Base-by-base conservation (phyloP, 139 green algal species). In the Coelastrella sp. region DNA sequence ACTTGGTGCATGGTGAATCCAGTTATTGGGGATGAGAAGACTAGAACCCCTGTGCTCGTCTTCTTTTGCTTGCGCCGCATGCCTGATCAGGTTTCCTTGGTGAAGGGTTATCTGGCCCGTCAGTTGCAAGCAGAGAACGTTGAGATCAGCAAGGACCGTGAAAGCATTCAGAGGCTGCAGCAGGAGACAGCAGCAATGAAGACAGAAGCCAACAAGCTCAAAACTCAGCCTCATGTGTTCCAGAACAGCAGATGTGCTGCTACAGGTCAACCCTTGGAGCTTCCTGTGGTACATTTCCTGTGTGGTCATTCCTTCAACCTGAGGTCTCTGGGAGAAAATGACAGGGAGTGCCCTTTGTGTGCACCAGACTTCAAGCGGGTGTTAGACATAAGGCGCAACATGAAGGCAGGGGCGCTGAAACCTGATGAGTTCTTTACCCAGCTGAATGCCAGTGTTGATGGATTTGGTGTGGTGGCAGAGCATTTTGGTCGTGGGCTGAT, bases 211-310 rank as follows among this genome's bases (percentile, higher is more conserved):
- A 72, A 83, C 6, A 83, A 92, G 60, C 86, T 98, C 15, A 88
- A 87, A 41, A 94, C 88, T 3, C 79, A 96, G 87, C 90, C 96
- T 1, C 89, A 89, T 40, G 90, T 99, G 7, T 99, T 99, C 82
- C 96, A 99, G 85, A 90, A 85, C 79, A 87, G 80, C 80, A 27
- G 80, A 25, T 98, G 97, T 88, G 87, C 93, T 17, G 87, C 92
- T 34, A 96, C 91, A 8, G 91, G 90, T 2, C 86, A 89, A 11
- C 89, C 95, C 0, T 89, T 99, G 85, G 97, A 99, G 85, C 91
- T 99, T 73, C 97, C 97, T 3, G 93, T 92, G 1, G 94, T 99
- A 32, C 97, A 99, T 91, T 99, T 99, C 85, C 35, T 99, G 76
- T 99, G 97, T 87, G 93, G 94, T 68, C 97, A 99, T 85, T 96